Conservation (phyloP, 2,329 filamentous ascomycete species). For the Geosmithia flava region DNA sequence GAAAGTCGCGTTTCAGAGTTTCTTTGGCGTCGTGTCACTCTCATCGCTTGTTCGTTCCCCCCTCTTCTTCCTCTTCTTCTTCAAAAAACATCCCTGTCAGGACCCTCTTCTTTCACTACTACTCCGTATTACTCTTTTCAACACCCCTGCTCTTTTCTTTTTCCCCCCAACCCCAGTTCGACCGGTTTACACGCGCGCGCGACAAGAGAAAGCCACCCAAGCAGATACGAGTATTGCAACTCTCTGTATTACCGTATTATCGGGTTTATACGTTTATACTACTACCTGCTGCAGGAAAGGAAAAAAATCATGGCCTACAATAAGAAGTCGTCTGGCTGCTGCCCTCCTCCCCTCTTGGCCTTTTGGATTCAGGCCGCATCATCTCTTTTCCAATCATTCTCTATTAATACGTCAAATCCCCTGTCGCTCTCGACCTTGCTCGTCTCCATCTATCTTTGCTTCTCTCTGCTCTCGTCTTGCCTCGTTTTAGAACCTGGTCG, state of each 20-base stretch:
- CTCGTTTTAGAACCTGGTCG: neutral
- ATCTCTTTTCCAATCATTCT: slow-evolving; percentile 9
- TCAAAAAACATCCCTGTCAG: neutral
- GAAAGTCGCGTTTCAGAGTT: neutral
- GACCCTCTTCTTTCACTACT: too few relatives aligned
- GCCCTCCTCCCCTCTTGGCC: neutral
- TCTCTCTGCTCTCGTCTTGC: neutral
- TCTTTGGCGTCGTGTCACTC: neutral
- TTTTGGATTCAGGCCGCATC: neutral
- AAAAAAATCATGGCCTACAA: slow-evolving; percentile 5
- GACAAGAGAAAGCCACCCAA: too few relatives aligned
- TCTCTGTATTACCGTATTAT: too few relatives aligned
- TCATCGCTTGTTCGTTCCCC: neutral
- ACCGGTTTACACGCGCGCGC: too few relatives aligned
- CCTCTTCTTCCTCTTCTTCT: neutral
- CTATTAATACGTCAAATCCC: slow-evolving; percentile 5
- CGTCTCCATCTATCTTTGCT: neutral
- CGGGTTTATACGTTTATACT: too few relatives aligned
- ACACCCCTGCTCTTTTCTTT: too few relatives aligned
- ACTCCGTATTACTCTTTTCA: too few relatives aligned
- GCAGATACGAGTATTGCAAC: too few relatives aligned
- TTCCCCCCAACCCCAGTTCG: too few relatives aligned
- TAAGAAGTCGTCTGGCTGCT: slow-evolving; percentile 16
- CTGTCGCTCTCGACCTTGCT: neutral
- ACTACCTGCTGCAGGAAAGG: neutral